A percentile compares a stretch with the other conserved stretches of the same genome.
phyloP scores from a whole-genome alignment of 306 rosid genomes.

The Malus domestica region DNA sequence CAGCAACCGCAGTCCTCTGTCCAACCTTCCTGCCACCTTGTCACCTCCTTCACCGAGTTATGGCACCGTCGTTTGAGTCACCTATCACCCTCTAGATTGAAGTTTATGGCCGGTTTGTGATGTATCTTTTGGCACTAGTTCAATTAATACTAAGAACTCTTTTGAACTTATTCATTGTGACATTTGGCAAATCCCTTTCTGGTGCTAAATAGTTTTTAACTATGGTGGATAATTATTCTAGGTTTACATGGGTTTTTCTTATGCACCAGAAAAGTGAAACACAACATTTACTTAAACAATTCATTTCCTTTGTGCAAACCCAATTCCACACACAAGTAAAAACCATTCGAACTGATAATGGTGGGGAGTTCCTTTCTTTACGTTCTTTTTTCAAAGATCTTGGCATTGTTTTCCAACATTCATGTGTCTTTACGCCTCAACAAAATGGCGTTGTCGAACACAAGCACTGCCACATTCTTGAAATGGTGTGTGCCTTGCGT shows the following conservation, averaged over 20 bases:
- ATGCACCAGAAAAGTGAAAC: not conserved
- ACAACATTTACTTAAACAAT: not conserved
- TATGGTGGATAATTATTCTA: no score
- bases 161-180: not conserved
- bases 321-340: not conserved
- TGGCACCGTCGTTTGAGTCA: not conserved
- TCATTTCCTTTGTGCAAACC: not conserved
- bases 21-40: not conserved
- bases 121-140: not conserved
- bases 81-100: not conserved
- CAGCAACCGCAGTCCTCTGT: not conserved
- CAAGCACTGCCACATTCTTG: not conserved
- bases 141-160: not conserved
- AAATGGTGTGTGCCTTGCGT: not conserved
- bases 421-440: not conserved
- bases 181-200: no score
- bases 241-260: not conserved
- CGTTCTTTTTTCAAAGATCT: not conserved
- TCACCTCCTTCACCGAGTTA: no score
- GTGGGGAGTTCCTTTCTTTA: no score
- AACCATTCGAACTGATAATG: no score
- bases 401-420: not conserved
- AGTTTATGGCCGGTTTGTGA: not conserved
- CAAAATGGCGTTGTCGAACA: not conserved
- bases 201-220: not conserved